Percentiles rank a stretch among this genome's conserved stretches.
phyloP scores from a whole-genome alignment of 805 yeast species.

The Spathaspora sp. region DNA sequence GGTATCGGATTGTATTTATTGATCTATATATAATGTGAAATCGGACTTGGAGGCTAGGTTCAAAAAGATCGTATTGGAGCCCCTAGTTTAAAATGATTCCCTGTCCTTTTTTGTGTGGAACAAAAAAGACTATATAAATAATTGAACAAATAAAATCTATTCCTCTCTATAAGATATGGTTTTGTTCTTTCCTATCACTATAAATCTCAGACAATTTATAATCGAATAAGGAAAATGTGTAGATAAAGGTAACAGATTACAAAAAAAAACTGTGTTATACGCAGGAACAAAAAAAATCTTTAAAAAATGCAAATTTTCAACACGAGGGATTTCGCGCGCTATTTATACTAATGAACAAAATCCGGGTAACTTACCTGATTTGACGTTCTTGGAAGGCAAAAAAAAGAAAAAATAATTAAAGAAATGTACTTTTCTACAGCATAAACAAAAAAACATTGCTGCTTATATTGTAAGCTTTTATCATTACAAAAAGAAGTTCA shows the following conservation, averaged over 20 bases:
- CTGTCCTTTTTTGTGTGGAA: too few relatives aligned
- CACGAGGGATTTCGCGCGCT: constrained; percentile 10
- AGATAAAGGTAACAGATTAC: not conserved
- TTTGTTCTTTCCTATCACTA: not conserved
- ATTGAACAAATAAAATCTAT: not conserved
- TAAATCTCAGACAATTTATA: not conserved
- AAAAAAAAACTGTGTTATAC: not conserved
- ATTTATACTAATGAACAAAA: constrained; percentile 14
- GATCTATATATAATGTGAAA: not conserved
- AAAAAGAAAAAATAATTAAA: constrained; percentile 2
- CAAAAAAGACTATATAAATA: not conserved
- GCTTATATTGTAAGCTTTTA: not conserved
- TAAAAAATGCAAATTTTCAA: not conserved
- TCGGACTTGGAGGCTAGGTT: not conserved
- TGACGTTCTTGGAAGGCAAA: not conserved
- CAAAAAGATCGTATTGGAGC: not conserved
- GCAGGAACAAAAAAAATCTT: constrained; percentile 2
- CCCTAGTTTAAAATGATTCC: not conserved
- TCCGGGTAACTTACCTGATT: constrained; percentile 16
- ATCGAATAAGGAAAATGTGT: constrained; percentile 1
- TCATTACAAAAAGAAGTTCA: not conserved
- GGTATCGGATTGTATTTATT: not conserved
- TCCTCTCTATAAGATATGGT: not conserved
- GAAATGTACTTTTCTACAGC: not conserved
- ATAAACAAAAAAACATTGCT: not conserved